These are phyloP conservation scores for Nemania sp. DNA, from an alignment of 2,329 filamentous ascomycete genomes.

Conservation along the genomic window DNA sequence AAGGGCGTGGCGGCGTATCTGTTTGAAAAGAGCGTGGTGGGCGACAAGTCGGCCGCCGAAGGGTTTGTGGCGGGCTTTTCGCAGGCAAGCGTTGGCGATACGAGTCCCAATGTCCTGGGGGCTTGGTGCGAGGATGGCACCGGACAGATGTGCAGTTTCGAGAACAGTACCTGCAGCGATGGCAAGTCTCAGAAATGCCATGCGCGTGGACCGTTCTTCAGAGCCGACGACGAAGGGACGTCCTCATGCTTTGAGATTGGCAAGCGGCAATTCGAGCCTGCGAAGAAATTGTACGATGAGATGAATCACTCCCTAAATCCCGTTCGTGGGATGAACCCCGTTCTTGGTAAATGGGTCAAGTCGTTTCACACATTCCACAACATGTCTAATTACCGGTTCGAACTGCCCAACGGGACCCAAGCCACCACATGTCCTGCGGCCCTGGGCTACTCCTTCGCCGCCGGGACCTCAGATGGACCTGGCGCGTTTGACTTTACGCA, in stretches of 20 bases:
- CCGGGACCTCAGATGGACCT: conserved; percentile 88
- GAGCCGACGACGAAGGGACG: conserved; percentile 69
- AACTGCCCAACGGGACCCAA: conserved; percentile 70
- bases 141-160: conserved; percentile 70
- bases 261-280: conserved; percentile 64
- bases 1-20: conserved; percentile 90
- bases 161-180: conserved; percentile 81
- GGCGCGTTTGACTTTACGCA: conserved; percentile 94
- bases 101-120: conserved; percentile 83
- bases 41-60: conserved; percentile 59
- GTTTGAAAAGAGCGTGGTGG: conserved; percentile 71
- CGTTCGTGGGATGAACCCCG: conserved; percentile 60
- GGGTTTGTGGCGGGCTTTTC: conserved; percentile 90
- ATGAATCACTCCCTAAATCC: conserved; percentile 53
- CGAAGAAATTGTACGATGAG: conserved; percentile 53
- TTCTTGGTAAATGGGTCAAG: conserved; percentile 70
- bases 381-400: conserved; percentile 76
- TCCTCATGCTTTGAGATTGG: conserved; percentile 79
- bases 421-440: conserved; percentile 83
- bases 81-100: conserved; percentile 89
- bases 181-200: conserved; percentile 74
- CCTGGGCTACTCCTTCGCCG: conserved; percentile 89
- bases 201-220: conserved; percentile 72
- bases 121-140: conserved; percentile 89
- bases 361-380: conserved; percentile 86